Base-by-base conservation (phyloP, 176 grass and related monocot genomes). In the Alloteropsis semialata region DNA sequence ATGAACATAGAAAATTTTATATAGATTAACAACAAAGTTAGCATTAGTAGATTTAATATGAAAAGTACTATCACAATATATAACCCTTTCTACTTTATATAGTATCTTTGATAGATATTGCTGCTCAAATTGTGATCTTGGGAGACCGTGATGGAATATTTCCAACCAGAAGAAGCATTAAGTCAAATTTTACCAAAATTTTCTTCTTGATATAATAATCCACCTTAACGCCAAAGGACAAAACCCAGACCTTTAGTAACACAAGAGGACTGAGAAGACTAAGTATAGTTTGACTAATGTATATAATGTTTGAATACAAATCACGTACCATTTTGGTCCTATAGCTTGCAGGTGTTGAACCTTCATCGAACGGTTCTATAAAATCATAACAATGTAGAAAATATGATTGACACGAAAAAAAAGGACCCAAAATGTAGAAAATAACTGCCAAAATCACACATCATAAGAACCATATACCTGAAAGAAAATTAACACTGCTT, bases 401-500 rank as follows among this genome's bases (percentile, higher is more conserved):
- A 28, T 42, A 70, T 43, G 61, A 30, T 55, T 30, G 17, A 36
- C 65, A 66, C 69, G 2, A 18, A 77, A 8, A 18, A 77, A 8
- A 67, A 4, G 30, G 18, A 28, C 8, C 7, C 11, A 30, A 56
- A 56, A 80, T 70, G 64, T 45, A 59, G 53, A 75, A 73, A 79
- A 66, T 39, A 50, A 84, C 37, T 53, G 38, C 17, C 15, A 27
- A 62, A 62, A 5, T 49, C 19, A 22, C 56, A 76, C 7, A 72
- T 58, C 58, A 80, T 14, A 49, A 79, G 58, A 54, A 69, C 17
- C 60, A 69, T 44, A 85, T 82, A 99, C 97, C 82, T 84, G 91
- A 90, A 66, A 99, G 91, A 81, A 88, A 90, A 85, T 99, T 99
- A 72, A 94, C 44, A 69, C 59, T 94, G 65, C 87, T 74, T 73